These are phyloP conservation scores for Phyllachora maydis DNA, from an alignment of 2,329 filamentous ascomycete genomes.

Conservation along the genomic window DNA sequence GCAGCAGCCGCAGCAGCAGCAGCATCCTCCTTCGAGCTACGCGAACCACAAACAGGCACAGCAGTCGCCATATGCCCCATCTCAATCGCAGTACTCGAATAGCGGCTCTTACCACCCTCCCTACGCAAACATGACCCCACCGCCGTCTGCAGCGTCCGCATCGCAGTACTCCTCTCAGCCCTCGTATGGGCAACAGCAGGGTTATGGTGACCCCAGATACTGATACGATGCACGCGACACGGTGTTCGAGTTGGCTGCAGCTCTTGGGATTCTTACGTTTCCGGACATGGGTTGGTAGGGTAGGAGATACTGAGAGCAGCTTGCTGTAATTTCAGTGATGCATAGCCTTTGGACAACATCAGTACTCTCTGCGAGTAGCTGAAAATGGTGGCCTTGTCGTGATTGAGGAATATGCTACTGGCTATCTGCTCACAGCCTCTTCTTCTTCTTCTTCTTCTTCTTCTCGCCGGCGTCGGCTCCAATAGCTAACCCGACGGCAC, in stretches of 20 bases:
- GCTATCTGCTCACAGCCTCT: not conserved
- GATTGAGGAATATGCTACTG: not conserved
- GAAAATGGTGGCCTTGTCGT: no score
- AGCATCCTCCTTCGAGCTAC: no score
- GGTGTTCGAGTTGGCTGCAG: no score
- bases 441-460: constrained; percentile 4
- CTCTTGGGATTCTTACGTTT: no score
- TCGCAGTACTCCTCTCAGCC: constrained; percentile 2
- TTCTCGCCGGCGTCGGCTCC: not conserved
- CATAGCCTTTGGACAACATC: no score
- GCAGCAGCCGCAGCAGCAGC: constrained; percentile 9
- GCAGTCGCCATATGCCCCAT: no score
- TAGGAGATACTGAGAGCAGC: no score
- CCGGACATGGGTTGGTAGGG: no score
- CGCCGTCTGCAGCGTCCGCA: constrained; percentile 1
- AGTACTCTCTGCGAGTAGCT: no score
- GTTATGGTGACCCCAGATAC: constrained; percentile 1
- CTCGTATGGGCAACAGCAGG: constrained; percentile 1
- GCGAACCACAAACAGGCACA: no score
- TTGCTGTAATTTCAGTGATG: no score
- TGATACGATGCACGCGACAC: no score
- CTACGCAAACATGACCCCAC: constrained; percentile 1
- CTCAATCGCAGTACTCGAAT: constrained; percentile 9
- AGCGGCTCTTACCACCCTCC: constrained; percentile 1
- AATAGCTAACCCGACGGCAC: constrained; percentile 8